phyloP scores from a whole-genome alignment of 768 basidiomycete genomes.

The Leccinum disarticulatum region DNA sequence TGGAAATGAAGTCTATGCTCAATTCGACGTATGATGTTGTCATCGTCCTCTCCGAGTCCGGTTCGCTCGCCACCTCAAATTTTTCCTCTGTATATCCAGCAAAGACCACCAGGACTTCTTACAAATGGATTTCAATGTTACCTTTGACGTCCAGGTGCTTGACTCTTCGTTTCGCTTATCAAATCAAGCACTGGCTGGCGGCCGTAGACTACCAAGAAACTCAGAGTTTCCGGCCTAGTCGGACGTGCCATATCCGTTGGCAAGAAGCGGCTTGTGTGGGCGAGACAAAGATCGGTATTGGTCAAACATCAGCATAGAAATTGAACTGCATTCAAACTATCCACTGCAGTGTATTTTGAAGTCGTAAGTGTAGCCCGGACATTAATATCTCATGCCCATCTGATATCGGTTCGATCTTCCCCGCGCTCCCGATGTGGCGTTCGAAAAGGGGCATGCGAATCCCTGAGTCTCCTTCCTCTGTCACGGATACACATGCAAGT shows the following conservation, averaged over 20 bases:
- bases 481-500: too few species aligned
- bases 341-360: slow-evolving; percentile 86
- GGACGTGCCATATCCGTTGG: slow-evolving; percentile 97
- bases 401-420: too few species aligned
- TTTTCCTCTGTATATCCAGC: slow-evolving; percentile 88
- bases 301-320: slow-evolving; percentile 98
- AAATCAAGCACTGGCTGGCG: too few species aligned
- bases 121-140: slow-evolving; percentile 98
- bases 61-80: too few species aligned
- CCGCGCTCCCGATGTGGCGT: too few species aligned
- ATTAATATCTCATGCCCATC: too few species aligned
- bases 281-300: slow-evolving; percentile 98
- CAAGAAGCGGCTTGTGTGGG: slow-evolving; percentile 95
- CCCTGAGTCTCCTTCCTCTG: too few species aligned
- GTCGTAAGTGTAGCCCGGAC: slow-evolving; percentile 46
- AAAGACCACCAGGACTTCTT: slow-evolving; percentile 92
- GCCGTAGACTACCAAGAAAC: slow-evolving; percentile 98
- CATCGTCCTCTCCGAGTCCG: slow-evolving; percentile 76
- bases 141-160: slow-evolving; percentile 91
- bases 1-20: slow-evolving; percentile 95
- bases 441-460: too few species aligned
- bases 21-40: slow-evolving; percentile 96
- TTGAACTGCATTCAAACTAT: slow-evolving; percentile 86
- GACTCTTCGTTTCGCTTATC: neutral
- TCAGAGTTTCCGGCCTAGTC: slow-evolving; percentile 96